These are phyloP conservation scores for Fraxinus anomala DNA, from an alignment of 257 asterid species.

Conservation along the genomic window DNA sequence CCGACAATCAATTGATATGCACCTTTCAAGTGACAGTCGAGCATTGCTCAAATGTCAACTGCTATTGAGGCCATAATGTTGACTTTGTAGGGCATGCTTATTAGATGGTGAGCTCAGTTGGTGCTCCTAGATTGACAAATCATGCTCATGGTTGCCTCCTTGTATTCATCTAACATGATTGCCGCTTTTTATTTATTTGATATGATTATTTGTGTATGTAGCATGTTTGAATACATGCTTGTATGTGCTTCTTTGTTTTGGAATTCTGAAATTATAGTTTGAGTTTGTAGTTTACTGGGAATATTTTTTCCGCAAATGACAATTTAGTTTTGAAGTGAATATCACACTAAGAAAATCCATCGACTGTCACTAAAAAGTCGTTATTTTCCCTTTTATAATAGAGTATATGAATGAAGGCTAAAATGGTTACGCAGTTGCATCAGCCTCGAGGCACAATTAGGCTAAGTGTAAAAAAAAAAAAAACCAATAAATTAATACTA, in stretches of 20 bases:
- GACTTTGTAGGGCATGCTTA: not conserved
- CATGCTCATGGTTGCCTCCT: not conserved
- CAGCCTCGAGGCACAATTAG: not conserved
- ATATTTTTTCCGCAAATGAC: no score
- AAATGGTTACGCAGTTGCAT: not conserved
- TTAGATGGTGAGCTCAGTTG: not conserved
- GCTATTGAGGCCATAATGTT: not conserved
- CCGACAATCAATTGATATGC: not conserved
- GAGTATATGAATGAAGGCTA: not conserved
- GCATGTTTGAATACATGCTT: not conserved
- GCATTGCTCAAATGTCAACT: not conserved
- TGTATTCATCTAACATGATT: not conserved
- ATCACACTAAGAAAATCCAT: not conserved
- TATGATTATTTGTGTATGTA: not conserved
- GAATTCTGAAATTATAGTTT: constrained; percentile 3
- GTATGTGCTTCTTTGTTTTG: constrained; percentile 7
- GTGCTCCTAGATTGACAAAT: not conserved
- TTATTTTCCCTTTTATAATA: not conserved
- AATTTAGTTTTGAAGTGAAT: not conserved
- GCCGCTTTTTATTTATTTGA: not conserved
- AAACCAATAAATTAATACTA: not conserved
- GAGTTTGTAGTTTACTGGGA: constrained; percentile 1
- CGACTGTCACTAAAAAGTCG: not conserved
- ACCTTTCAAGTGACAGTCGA: not conserved
- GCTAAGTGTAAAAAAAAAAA: no score